These are phyloP conservation scores for Metarhizium guizhouense DNA, from an alignment of 2,329 filamentous ascomycete genomes.

Conservation along the genomic window DNA sequence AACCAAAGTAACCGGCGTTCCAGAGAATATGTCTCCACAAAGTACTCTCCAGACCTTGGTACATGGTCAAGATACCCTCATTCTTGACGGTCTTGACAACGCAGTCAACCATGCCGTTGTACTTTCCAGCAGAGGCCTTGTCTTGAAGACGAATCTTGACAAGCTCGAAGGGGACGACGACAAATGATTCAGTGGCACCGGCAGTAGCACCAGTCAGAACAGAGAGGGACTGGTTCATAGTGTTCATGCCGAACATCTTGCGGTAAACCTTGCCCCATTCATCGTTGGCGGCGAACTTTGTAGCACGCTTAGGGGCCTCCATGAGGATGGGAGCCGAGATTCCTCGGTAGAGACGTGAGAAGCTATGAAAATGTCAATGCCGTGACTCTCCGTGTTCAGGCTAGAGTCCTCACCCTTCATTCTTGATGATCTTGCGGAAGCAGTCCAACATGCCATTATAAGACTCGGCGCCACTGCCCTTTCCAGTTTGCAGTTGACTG, in stretches of 20 bases:
- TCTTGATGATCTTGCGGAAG: slow-evolving; percentile 91
- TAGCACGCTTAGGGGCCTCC: slow-evolving; percentile 89
- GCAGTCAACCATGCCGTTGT: slow-evolving; percentile 73
- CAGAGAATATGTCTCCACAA: slow-evolving; percentile 86
- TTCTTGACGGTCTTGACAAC: slow-evolving; percentile 72
- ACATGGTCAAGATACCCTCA: slow-evolving; percentile 81
- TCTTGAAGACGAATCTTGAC: slow-evolving; percentile 98
- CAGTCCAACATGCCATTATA: slow-evolving; percentile 99
- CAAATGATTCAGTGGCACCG: slow-evolving; percentile 90
- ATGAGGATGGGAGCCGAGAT: slow-evolving; percentile 95
- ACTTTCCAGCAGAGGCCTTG: slow-evolving; percentile 83
- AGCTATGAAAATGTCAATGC: slow-evolving; percentile 36
- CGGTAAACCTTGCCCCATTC: slow-evolving; percentile 96
- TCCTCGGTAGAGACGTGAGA: slow-evolving; percentile 87
- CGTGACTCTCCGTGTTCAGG: slow-evolving; percentile 11
- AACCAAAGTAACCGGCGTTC: slow-evolving; percentile 96
- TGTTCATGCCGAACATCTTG: slow-evolving; percentile 68
- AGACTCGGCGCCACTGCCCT: slow-evolving; percentile 62
- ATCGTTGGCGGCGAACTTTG: slow-evolving; percentile 98
- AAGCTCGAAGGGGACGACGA: slow-evolving; percentile 95
- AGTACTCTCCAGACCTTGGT: slow-evolving; percentile 94
- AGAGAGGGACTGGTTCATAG: slow-evolving; percentile 89
- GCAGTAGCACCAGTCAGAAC: slow-evolving; percentile 90
- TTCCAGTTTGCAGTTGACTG: slow-evolving; percentile 80
- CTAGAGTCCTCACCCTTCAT: slow-evolving; percentile 66